Conservation (phyloP, 1,284 basidiomycete species). For the Moesziomyces parantarcticus region DNA sequence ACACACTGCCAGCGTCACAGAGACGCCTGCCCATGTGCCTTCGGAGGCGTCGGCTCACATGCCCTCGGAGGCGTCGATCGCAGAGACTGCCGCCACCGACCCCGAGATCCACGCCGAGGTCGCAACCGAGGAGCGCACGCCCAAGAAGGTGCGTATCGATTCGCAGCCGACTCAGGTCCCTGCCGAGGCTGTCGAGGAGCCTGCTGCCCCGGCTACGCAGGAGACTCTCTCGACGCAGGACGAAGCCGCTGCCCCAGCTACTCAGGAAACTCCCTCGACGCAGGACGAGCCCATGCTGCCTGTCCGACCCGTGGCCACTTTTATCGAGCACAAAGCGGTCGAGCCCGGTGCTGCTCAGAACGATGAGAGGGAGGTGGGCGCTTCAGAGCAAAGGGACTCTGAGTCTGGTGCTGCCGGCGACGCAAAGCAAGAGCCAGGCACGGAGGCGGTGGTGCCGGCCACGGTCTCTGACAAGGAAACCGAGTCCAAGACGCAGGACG, state of each 20-base stretch:
- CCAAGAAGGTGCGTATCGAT: conserved; percentile 17
- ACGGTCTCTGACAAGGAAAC: no score
- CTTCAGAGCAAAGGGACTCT: background rate
- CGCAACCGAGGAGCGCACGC: conserved; percentile 2
- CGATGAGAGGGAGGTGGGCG: background rate
- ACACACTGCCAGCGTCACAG: background rate
- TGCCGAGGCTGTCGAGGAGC: background rate
- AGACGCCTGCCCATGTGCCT: background rate
- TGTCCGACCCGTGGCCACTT: background rate
- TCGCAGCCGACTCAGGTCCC: no score
- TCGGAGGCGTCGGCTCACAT: background rate
- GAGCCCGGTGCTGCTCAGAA: background rate
- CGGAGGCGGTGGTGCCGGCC: no score
- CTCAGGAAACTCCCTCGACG: conserved; percentile 8
- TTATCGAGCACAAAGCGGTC: background rate
- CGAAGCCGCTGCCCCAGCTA: no score
- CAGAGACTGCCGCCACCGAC: background rate
- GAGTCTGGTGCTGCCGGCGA: background rate
- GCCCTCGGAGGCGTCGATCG: conserved; percentile 6
- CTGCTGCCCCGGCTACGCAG: background rate
- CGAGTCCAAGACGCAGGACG: background rate
- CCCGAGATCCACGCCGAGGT: background rate
- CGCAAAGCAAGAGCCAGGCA: background rate
- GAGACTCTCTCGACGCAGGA: conserved; percentile 17
- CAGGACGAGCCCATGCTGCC: conserved; percentile 33